Percentiles rank a stretch among this genome's conserved stretches.
Evolutionary conservation across 768 basidiomycete species (phyloP).

Genomic region (Lactarius quietus): DNA sequence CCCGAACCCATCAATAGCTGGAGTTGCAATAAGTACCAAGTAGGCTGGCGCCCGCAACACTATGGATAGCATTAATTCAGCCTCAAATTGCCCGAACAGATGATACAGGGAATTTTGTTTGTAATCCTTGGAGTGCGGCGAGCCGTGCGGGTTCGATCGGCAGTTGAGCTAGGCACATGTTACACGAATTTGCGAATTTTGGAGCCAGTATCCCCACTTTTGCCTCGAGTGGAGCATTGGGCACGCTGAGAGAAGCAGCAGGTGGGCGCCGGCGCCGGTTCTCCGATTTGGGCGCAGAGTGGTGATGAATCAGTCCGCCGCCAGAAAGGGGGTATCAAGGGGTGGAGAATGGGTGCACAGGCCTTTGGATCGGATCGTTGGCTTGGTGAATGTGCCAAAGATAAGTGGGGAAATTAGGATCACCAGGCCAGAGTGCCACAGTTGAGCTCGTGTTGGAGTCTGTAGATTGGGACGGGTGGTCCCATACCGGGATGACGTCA

Average conservation of each 20-base stretch:
- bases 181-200: not conserved
- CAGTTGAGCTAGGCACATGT: not conserved
- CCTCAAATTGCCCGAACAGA: not conserved
- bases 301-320: too few relatives aligned
- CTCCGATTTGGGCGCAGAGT: too few relatives aligned
- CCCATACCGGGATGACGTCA: constrained; percentile 17
- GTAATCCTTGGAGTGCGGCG: not conserved
- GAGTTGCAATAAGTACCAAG: not conserved
- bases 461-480: not conserved
- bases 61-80: not conserved
- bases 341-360: not conserved
- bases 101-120: not conserved
- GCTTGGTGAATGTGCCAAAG: not conserved
- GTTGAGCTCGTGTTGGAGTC: not conserved
- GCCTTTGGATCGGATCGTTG: not conserved
- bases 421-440: constrained; percentile 7
- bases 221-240: too few relatives aligned
- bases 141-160: not conserved
- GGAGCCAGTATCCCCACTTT: too few relatives aligned
- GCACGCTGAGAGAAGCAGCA: not conserved
- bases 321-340: not conserved
- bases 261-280: not conserved
- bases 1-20: not conserved
- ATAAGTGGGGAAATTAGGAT: not conserved
- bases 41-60: not conserved